Conservation (phyloP, 1,284 basidiomycete genomes). For the Apiotrichum domesticum region DNA sequence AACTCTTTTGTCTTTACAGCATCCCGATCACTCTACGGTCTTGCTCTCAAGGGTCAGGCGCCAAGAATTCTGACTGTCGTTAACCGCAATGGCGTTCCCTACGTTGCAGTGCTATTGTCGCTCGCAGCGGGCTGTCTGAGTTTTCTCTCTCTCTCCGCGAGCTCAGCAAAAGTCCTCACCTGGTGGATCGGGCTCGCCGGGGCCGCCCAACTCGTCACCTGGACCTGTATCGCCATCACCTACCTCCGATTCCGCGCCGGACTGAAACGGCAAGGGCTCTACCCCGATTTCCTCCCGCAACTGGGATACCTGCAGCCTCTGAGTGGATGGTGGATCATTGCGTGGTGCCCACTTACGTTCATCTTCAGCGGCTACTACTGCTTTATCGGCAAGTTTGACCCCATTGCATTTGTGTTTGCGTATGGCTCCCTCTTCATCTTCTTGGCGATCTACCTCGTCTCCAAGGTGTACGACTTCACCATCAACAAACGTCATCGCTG, state of each 20-base stretch:
- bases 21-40: constrained; percentile 24
- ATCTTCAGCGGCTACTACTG: constrained; percentile 21
- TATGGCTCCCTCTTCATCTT: constrained; percentile 37
- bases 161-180: constrained; percentile 24
- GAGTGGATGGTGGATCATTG: constrained; percentile 23
- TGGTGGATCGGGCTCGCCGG: constrained; percentile 21
- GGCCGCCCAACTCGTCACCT: constrained; percentile 21
- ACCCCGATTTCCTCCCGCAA: constrained; percentile 12
- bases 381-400: constrained; percentile 14
- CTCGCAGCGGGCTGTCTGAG: constrained; percentile 23
- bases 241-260: constrained; percentile 30
- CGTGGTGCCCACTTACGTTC: constrained; percentile 21
- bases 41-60: constrained; percentile 26
- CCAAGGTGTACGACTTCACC: constrained; percentile 21
- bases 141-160: constrained; percentile 23
- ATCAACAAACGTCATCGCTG: constrained; percentile 17
- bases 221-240: constrained; percentile 30
- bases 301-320: constrained; percentile 19
- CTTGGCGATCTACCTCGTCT: constrained; percentile 26
- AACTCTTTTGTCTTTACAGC: constrained; percentile 29
- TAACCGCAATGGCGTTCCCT: constrained; percentile 24
- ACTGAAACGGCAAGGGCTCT: constrained; percentile 25
- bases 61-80: constrained; percentile 19
- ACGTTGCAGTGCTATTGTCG: constrained; percentile 22
- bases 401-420: constrained; percentile 3